These are phyloP conservation scores for Solanum piurae DNA, from an alignment of 257 asterid genomes.

Conservation along the genomic window DNA sequence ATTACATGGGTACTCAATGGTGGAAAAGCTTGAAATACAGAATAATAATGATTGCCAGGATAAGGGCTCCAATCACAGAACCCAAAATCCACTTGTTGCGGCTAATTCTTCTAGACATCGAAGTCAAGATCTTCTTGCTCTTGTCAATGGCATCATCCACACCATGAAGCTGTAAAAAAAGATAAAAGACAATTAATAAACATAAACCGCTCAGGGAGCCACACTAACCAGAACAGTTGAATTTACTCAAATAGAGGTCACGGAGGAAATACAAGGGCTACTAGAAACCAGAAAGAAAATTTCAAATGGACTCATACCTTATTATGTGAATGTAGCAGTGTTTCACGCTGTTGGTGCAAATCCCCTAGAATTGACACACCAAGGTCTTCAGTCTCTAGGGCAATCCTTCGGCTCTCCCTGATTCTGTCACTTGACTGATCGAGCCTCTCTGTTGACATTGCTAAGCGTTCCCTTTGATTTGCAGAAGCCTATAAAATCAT, in stretches of 20 bases:
- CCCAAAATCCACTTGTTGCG: slow-evolving; percentile 84
- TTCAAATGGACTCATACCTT: slow-evolving; percentile 29
- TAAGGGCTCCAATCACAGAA: slow-evolving; percentile 57
- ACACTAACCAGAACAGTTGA: not conserved
- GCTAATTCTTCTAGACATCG: slow-evolving; percentile 84
- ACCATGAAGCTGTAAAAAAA: slow-evolving; percentile 65
- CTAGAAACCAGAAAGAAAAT: not conserved
- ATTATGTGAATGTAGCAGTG: slow-evolving; percentile 72
- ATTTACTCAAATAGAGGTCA: not conserved
- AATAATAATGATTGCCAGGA: slow-evolving; percentile 59
- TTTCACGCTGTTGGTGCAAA: slow-evolving; percentile 86
- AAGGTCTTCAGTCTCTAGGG: slow-evolving; percentile 86
- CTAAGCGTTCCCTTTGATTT: slow-evolving; percentile 74
- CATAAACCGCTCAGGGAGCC: not conserved
- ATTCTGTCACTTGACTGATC: slow-evolving; percentile 69
- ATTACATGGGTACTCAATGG: not conserved
- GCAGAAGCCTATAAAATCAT: slow-evolving; percentile 46
- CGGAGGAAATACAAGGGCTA: not conserved
- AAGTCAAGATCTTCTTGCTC: slow-evolving; percentile 67
- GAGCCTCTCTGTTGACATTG: slow-evolving; percentile 79
- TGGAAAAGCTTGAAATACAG: slow-evolving; percentile 66
- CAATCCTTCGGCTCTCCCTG: slow-evolving; percentile 68
- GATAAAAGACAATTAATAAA: not conserved
- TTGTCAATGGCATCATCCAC: slow-evolving; percentile 90
- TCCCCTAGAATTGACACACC: slow-evolving; percentile 87